Conservation (phyloP, 345 rosid species). For the Populus simonii region DNA sequence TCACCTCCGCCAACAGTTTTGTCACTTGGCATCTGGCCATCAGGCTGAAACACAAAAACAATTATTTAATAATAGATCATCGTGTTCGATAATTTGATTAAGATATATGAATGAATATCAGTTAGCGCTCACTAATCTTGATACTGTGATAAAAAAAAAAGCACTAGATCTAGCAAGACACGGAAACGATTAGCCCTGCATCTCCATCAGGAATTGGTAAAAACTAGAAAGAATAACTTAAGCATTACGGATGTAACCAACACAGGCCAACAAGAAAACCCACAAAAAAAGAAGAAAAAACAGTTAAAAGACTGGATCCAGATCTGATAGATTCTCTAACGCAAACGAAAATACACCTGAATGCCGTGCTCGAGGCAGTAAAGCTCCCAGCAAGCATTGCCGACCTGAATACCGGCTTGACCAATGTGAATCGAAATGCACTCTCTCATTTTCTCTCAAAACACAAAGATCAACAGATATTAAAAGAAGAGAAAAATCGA, state of each 20-base stretch:
- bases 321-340: neutral
- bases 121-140: no score
- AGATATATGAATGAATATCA: no score
- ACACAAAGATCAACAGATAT: neutral
- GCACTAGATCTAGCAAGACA: no score
- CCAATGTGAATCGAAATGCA: constrained; percentile 29
- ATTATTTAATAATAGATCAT: neutral
- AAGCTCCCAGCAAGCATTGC: constrained; percentile 30
- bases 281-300: no score
- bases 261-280: no score
- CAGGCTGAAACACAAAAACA: constrained; percentile 7
- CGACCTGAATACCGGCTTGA: constrained; percentile 28
- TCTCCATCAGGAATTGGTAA: no score
- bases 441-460: constrained; percentile 14
- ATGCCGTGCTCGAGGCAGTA: constrained; percentile 18
- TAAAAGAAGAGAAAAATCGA: no score
- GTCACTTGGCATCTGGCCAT: constrained; percentile 30
- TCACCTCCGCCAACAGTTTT: constrained; percentile 28
- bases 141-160: no score
- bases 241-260: no score
- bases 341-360: neutral
- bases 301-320: neutral
- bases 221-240: no score
- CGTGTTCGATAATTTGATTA: no score
- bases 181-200: no score